Evolutionary conservation across 805 yeast genomes (phyloP).

Genomic region (Candida insectalens): DNA sequence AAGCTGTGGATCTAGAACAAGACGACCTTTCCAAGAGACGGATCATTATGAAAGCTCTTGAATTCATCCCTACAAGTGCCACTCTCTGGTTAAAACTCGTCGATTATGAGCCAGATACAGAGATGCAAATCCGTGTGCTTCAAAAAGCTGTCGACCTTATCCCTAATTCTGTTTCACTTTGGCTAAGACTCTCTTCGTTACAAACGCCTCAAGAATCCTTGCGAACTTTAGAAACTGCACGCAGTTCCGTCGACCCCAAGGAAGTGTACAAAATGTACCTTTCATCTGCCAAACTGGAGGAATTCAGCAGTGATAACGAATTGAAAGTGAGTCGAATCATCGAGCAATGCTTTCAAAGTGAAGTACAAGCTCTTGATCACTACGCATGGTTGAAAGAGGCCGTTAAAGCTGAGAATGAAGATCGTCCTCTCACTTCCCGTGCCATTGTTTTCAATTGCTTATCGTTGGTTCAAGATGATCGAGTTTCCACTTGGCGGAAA

Average conservation of each 20-base stretch:
- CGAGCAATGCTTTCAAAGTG: slow-evolving; percentile 35
- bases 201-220: slow-evolving; percentile 38
- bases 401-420: slow-evolving; percentile 37
- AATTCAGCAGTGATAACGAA: slow-evolving; percentile 32
- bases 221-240: slow-evolving; percentile 40
- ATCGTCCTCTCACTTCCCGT: slow-evolving; percentile 35
- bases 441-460: slow-evolving; percentile 37
- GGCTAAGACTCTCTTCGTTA: slow-evolving; percentile 50
- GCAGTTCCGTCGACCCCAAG: slow-evolving; percentile 37
- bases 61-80: slow-evolving; percentile 44
- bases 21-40: slow-evolving; percentile 43
- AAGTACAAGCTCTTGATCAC: slow-evolving; percentile 26
- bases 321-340: slow-evolving; percentile 38
- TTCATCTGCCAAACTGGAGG: slow-evolving; percentile 61
- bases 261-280: slow-evolving; percentile 54
- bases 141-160: slow-evolving; percentile 59
- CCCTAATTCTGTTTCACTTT: slow-evolving; percentile 54
- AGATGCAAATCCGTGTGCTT: slow-evolving; percentile 43
- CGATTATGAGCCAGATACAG: slow-evolving; percentile 43
- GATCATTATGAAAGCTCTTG: slow-evolving; percentile 64
- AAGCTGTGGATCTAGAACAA: slow-evolving; percentile 57
- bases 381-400: slow-evolving; percentile 52
- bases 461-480: not conserved
- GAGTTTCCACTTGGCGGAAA: not conserved
- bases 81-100: slow-evolving; percentile 64